Conservation (phyloP, 1,284 basidiomycete species). For the Anthracocystis panici-leucophaei region DNA sequence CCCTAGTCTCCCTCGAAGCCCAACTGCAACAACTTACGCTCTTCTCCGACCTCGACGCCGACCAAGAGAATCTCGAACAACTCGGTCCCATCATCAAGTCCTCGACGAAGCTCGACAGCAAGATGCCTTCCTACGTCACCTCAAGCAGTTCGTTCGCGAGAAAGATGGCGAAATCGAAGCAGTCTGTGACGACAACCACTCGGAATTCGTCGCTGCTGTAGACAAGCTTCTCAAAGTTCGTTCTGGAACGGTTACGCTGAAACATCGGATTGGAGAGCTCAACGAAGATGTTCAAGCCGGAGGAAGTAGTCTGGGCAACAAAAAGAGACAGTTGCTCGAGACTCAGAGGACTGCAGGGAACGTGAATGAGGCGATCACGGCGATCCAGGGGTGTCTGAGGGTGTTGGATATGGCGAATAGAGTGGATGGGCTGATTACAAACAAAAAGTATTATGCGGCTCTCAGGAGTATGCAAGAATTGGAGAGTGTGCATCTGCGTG, state of each 20-base stretch:
- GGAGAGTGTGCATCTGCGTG: constrained; percentile 87
- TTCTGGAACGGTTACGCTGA: constrained; percentile 75
- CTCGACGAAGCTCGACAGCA: constrained; percentile 91
- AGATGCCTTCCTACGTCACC: constrained; percentile 86
- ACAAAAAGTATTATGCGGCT: constrained; percentile 94
- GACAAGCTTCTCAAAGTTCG: constrained; percentile 94
- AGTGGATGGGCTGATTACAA: constrained; percentile 89
- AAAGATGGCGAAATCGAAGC: constrained; percentile 96
- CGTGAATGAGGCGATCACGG: constrained; percentile 95
- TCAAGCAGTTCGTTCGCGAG: constrained; percentile 86
- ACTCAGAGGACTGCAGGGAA: constrained; percentile 91
- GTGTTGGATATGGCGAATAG: constrained; percentile 94
- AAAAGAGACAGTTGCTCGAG: constrained; percentile 74
- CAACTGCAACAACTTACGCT: constrained; percentile 68
- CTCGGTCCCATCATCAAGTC: constrained; percentile 69
- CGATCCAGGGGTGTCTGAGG: constrained; percentile 88
- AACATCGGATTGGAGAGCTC: constrained; percentile 74
- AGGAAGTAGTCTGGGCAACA: constrained; percentile 57
- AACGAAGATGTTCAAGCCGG: constrained; percentile 73
- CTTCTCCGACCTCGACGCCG: constrained; percentile 64
- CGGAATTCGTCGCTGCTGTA: constrained; percentile 96
- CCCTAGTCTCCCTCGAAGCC: constrained; percentile 66
- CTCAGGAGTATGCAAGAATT: constrained; percentile 74
- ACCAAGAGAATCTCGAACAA: constrained; percentile 68
- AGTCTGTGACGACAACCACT: constrained; percentile 95